phyloP scores from a whole-genome alignment of 2,329 filamentous ascomycete species.

The Paraphaeosphaeria minitans region DNA sequence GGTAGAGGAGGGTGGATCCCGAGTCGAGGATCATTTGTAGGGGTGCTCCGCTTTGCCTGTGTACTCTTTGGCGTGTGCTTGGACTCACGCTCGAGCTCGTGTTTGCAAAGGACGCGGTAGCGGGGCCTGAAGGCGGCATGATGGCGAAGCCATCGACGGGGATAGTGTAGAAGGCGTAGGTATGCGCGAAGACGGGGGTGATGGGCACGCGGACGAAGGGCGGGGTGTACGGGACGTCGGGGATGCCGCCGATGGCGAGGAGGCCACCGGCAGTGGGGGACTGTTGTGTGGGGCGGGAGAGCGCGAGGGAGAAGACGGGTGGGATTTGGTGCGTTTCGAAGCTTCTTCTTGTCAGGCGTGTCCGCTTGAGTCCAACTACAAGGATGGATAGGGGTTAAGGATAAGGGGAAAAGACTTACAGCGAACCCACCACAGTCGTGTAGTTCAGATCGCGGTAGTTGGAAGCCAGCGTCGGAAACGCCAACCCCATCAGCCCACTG shows the following conservation, averaged over 20 bases:
- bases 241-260: constrained; percentile 41
- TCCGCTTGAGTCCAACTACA: neutral
- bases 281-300: constrained; percentile 22
- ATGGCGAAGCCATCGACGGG: constrained; percentile 31
- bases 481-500: constrained; percentile 38
- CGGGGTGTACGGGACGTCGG: constrained; percentile 19
- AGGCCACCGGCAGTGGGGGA: constrained; percentile 26
- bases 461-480: constrained; percentile 27
- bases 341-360: constrained; percentile 10
- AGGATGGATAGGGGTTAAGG: neutral
- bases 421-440: constrained; percentile 26
- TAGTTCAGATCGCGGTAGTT: constrained; percentile 24
- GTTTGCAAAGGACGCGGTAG: neutral
- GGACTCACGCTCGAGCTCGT: neutral
- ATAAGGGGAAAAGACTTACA: constrained; percentile 25
- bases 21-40: constrained; percentile 32
- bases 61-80: no score
- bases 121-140: constrained; percentile 12
- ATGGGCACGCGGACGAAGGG: constrained; percentile 27
- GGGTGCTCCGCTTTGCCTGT: neutral
- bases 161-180: constrained; percentile 36
- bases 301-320: constrained; percentile 32
- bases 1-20: constrained; percentile 31
- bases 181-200: constrained; percentile 13
- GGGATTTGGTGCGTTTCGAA: constrained; percentile 19